Evolutionary conservation across 768 basidiomycete species (phyloP), one percentile per base, ranked within the genome.

Genomic region (Pleurotus djamor): DNA sequence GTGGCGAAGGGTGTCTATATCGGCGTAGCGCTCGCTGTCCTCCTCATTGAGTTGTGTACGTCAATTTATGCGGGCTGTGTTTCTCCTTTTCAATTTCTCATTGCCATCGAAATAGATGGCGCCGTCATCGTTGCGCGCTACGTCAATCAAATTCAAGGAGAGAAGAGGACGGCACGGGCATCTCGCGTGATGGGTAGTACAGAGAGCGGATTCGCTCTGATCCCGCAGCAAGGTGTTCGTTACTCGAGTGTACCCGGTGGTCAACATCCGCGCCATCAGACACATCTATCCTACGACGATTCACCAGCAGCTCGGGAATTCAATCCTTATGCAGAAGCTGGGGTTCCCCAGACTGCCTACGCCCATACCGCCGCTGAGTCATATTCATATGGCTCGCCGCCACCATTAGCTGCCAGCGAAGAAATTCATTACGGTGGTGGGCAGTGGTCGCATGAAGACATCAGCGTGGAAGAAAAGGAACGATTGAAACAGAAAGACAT

Each of bases 11-110:
- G 76, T 38, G 70, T 85, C 9, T 83, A 82, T 63, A 72, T 79
- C 52, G 78, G 67, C 32, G 67, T 84, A 37, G 78, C 81, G 0
- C 64, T 69, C 3, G 44, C 74, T 33, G 69, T 88, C 17, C 66
- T 89, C 41, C 49, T 82, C 28, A 66, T 82, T 44, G 86, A 88
- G 65, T 59, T 86, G 16, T 88, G 87, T 88, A 65, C 64, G 87
- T 76, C 10, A 21, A 12, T 32, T 16, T 28, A 14, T 10, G 34
- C 33, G 32, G 5, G 5, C 37, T 52, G 8, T 32, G 14, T 36
- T 16, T 3, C 14, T 16, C 32, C 51, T 16, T 14, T 34, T 16
- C 45, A 4, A 52, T 32, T 32, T 51, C 32, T n/a, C 14, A 14
- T 16, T 36, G 14, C n/a, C 21, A 17, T 56, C n/a, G 38, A 50